These are phyloP conservation scores for Hypoxylon lenormandii DNA, from an alignment of 495 filamentous ascomycete genomes.

Conservation along the genomic window DNA sequence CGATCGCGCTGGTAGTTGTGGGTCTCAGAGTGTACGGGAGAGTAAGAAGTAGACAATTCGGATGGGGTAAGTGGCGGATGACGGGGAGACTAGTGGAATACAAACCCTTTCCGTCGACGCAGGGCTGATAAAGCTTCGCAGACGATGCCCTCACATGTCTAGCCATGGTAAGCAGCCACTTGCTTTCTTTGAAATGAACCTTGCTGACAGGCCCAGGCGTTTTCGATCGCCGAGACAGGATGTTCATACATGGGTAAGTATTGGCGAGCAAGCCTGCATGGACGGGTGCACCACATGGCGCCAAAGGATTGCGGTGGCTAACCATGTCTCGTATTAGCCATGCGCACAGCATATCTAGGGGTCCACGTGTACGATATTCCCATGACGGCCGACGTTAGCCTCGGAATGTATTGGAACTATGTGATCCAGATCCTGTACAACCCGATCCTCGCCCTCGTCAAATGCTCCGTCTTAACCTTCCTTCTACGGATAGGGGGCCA, in stretches of 20 bases:
- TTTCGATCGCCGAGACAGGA: slow-evolving; percentile 58
- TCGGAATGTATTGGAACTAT: slow-evolving; percentile 62
- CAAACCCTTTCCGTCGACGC: neutral
- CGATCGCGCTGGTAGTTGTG: slow-evolving; percentile 40
- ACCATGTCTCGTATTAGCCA: slow-evolving; percentile 52
- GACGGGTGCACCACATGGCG: neutral
- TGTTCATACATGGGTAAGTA: slow-evolving; percentile 61
- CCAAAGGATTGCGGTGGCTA: slow-evolving; percentile 4
- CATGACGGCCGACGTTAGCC: slow-evolving; percentile 53
- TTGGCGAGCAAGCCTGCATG: too few species aligned
- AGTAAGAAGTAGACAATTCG: slow-evolving; percentile 53
- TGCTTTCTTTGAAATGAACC: slow-evolving; percentile 1
- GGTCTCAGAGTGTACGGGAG: slow-evolving; percentile 49
- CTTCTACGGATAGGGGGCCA: slow-evolving; percentile 63
- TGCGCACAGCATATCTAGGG: slow-evolving; percentile 66
- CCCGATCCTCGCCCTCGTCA: slow-evolving; percentile 70
- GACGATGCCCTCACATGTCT: slow-evolving; percentile 61
- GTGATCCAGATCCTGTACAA: slow-evolving; percentile 73
- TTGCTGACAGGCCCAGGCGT: slow-evolving; percentile 40
- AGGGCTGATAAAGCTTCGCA: slow-evolving; percentile 7
- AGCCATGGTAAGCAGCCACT: slow-evolving; percentile 53
- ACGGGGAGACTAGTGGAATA: neutral
- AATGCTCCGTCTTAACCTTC: slow-evolving; percentile 70
- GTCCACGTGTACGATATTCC: slow-evolving; percentile 62
- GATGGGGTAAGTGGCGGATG: slow-evolving; percentile 45